Evolutionary conservation across 2,329 filamentous ascomycete species (phyloP).

Genomic region (Claviceps spartinae): DNA sequence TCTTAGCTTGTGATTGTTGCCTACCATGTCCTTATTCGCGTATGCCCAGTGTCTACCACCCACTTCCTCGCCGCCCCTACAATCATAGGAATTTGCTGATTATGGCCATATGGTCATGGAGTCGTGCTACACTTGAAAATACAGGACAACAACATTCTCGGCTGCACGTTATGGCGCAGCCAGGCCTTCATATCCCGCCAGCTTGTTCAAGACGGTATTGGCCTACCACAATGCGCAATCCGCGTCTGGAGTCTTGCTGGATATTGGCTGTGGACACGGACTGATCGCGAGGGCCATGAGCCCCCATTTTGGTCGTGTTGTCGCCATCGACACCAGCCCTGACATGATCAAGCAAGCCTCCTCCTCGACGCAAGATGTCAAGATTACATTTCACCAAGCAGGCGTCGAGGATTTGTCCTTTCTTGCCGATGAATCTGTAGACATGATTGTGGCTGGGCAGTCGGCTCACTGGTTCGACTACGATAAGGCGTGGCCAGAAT

Average conservation of each 20-base stretch:
- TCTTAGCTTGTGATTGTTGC: not conserved
- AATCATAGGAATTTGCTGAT: not conserved
- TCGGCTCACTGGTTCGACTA: conserved; percentile 57
- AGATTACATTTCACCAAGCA: conserved; percentile 35
- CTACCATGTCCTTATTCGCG: conserved; percentile 35
- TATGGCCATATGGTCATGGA: not conserved
- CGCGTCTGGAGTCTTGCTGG: conserved; percentile 26
- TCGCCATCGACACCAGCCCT: conserved; percentile 43
- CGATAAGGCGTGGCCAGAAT: conserved; percentile 36
- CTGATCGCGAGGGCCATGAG: conserved; percentile 40
- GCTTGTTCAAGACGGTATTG: conserved; percentile 40
- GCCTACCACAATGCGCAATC: conserved; percentile 33
- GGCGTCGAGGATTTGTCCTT: conserved; percentile 41
- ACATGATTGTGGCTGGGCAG: conserved; percentile 38
- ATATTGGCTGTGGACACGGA: conserved; percentile 52
- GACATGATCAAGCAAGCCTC: conserved; percentile 42
- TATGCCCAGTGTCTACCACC: conserved; percentile 13
- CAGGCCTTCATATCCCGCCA: conserved; percentile 43
- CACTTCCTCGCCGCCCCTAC: not conserved
- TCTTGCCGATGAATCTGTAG: conserved; percentile 33
- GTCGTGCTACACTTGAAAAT: conserved; percentile 1
- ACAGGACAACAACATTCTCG: conserved; percentile 41
- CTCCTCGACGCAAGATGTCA: conserved; percentile 24
- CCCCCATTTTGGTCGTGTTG: conserved; percentile 34
- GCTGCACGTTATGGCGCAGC: conserved; percentile 45